Percentiles rank a stretch among this genome's conserved stretches.
These are phyloP conservation scores for Fusarium sp. DNA, from an alignment of 2,329 filamentous ascomycete species.

Conservation along the genomic window DNA sequence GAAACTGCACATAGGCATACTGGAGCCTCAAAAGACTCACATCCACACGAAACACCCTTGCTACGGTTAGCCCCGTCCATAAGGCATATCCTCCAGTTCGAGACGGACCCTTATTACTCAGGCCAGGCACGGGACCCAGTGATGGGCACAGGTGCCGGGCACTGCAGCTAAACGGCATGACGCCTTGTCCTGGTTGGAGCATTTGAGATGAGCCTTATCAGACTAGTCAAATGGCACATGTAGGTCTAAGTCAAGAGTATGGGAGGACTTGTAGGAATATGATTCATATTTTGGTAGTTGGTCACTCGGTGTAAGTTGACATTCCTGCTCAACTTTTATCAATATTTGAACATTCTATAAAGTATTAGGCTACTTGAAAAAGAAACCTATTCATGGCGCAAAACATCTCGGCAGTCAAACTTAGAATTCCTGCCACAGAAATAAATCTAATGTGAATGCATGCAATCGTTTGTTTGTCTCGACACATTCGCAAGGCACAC, in stretches of 20 bases:
- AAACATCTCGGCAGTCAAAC: neutral
- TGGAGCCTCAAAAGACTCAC: conserved; percentile 22
- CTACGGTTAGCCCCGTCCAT: conserved; percentile 27
- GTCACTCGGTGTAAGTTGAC: conserved; percentile 5
- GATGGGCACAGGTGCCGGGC: conserved; percentile 15
- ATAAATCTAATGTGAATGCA: neutral
- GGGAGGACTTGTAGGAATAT: conserved; percentile 16
- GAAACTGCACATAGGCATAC: conserved; percentile 33
- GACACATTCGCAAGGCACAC: conserved; percentile 28
- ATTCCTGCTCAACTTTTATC: neutral
- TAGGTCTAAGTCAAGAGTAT: conserved; percentile 8
- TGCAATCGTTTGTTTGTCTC: neutral
- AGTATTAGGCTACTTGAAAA: neutral
- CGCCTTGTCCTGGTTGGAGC: conserved; percentile 24
- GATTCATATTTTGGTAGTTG: conserved; percentile 13
- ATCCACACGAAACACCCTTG: conserved; percentile 13
- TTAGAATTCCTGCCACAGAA: neutral
- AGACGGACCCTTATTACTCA: conserved; percentile 20
- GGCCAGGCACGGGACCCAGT: conserved; percentile 34
- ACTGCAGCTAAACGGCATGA: conserved; percentile 18
- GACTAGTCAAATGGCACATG: conserved; percentile 2
- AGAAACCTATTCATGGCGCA: neutral
- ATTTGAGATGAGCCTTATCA: conserved; percentile 15
- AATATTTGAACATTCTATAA: neutral
- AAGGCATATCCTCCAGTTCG: conserved; percentile 34